Conservation (phyloP, 208 protist species). For the Crithidia mellificae region DNA sequence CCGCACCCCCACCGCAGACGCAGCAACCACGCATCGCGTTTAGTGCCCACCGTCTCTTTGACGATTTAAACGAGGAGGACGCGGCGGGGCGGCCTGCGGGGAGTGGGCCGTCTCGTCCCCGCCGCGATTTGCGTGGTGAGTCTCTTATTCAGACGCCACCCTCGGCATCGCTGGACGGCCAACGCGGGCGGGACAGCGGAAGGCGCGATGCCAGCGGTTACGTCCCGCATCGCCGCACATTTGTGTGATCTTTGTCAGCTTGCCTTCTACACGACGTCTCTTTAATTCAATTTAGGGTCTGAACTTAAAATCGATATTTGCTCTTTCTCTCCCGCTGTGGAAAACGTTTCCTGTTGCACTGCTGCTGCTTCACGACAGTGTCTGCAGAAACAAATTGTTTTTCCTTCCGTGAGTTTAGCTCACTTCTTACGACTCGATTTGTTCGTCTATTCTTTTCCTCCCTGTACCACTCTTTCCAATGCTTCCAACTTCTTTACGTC, state of each 20-base stretch:
- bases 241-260: neutral
- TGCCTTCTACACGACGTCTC: neutral
- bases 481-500: too few species aligned
- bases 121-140: neutral
- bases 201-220: conserved; percentile 4
- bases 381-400: too few species aligned
- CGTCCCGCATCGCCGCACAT: conserved; percentile 7
- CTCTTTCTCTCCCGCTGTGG: too few species aligned
- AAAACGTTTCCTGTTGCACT: too few species aligned
- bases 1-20: neutral
- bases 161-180: conserved; percentile 2
- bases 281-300: too few species aligned
- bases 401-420: too few species aligned
- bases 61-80: neutral
- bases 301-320: too few species aligned
- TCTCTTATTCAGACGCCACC: conserved; percentile 19
- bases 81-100: neutral
- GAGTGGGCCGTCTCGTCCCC: neutral
- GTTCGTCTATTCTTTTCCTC: conserved; percentile 20
- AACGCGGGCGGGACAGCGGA: neutral
- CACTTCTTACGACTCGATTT: too few species aligned
- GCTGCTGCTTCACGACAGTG: too few species aligned
- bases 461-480: neutral
- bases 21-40: conserved; percentile 6
- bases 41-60: conserved; percentile 14